These are phyloP conservation scores for Hypoxylon crocopeplum DNA, from an alignment of 495 filamentous ascomycete species.

Conservation along the genomic window DNA sequence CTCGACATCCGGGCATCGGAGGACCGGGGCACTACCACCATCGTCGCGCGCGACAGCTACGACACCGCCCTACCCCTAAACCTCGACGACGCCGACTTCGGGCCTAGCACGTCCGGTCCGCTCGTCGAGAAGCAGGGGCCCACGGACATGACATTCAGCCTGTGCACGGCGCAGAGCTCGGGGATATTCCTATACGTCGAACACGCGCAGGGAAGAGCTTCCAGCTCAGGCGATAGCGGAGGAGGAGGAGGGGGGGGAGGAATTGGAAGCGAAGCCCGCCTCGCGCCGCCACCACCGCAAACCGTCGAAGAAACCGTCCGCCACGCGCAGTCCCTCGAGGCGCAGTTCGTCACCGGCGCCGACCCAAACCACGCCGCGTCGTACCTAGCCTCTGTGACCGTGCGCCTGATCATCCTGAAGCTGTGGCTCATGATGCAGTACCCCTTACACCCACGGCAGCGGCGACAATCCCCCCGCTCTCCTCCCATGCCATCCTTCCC, in stretches of 20 bases:
- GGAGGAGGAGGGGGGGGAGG: not conserved
- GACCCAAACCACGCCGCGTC: slow-evolving; percentile 33
- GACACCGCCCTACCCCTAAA: slow-evolving; percentile 70
- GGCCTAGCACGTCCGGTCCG: slow-evolving; percentile 56
- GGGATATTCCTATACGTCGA: slow-evolving; percentile 52
- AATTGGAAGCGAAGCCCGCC: not conserved
- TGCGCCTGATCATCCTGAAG: slow-evolving; percentile 65
- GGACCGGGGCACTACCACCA: slow-evolving; percentile 73
- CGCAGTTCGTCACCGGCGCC: slow-evolving; percentile 36
- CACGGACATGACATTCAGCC: slow-evolving; percentile 74
- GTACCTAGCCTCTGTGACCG: slow-evolving; percentile 39
- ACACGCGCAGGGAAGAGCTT: slow-evolving; percentile 23
- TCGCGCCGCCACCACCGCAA: slow-evolving; percentile 2
- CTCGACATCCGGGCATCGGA: slow-evolving; percentile 75
- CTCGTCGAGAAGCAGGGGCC: slow-evolving; percentile 59
- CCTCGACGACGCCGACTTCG: slow-evolving; percentile 74
- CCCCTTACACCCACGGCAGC: slow-evolving; percentile 53
- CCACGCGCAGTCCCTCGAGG: slow-evolving; percentile 39
- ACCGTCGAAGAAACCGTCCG: slow-evolving; percentile 37
- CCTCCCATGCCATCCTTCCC: too few relatives aligned
- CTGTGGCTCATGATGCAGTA: slow-evolving; percentile 70
- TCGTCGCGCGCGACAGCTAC: slow-evolving; percentile 66
- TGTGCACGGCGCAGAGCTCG: slow-evolving; percentile 64
- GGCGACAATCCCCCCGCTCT: not conserved
- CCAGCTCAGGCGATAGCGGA: not conserved